Evolutionary conservation across 2,329 filamentous ascomycete species (phyloP).

Genomic region (Talaromyces verruculosus): DNA sequence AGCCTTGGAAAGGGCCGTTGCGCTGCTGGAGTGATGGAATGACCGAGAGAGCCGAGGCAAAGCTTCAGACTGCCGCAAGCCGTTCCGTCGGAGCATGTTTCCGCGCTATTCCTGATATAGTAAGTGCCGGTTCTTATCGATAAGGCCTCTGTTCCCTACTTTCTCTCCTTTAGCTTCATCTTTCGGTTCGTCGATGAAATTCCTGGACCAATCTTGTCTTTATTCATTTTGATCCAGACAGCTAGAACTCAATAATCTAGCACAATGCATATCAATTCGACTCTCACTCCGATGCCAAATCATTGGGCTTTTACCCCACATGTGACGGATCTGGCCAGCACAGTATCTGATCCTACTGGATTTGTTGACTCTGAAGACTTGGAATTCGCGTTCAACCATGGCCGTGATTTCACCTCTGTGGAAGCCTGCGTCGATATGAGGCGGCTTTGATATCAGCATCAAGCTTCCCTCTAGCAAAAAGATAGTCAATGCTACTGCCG

Average conservation of each 20-base stretch:
- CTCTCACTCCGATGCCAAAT: background rate
- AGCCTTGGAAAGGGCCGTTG: background rate
- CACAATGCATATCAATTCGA: background rate
- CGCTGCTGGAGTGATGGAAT: background rate
- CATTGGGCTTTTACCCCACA: background rate
- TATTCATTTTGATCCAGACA: background rate
- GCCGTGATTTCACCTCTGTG: background rate
- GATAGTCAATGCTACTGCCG: too few species aligned
- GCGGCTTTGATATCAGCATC: too few species aligned
- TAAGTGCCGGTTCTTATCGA: slow-evolving; percentile 3
- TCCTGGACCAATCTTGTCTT: background rate
- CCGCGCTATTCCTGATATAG: background rate
- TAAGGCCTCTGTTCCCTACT: background rate
- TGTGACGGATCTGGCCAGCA: background rate
- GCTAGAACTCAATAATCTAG: background rate
- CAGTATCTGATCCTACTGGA: background rate
- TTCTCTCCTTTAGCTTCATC: background rate
- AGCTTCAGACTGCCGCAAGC: slow-evolving; percentile 3
- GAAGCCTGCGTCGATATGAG: background rate
- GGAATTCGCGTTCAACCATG: background rate
- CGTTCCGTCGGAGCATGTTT: background rate
- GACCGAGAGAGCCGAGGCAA: slow-evolving; percentile 10
- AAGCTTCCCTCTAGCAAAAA: too few species aligned
- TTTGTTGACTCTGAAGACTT: background rate
- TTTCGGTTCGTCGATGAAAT: background rate